Percentiles rank a stretch among this genome's conserved stretches.
phyloP scores from a whole-genome alignment of 805 yeast species.

The Saccharomycopsis sp. region DNA sequence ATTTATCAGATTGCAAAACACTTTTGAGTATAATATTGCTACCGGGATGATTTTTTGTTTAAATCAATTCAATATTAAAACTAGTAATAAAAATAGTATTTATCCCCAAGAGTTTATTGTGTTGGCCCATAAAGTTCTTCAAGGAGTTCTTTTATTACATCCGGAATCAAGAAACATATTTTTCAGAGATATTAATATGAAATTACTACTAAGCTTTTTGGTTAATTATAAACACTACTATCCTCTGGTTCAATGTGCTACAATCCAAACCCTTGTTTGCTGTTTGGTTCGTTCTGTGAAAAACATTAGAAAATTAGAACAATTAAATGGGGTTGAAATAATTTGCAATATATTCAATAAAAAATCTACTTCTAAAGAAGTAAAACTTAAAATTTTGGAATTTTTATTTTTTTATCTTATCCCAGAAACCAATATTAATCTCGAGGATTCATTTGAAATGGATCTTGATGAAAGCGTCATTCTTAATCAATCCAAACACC shows the following conservation, averaged over 20 bases:
- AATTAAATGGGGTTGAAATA: conserved; percentile 40
- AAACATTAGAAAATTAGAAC: conserved; percentile 52
- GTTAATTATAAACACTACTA: conserved; percentile 14
- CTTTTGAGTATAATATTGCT: conserved; percentile 41
- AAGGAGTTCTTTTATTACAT: conserved; percentile 53
- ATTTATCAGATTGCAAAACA: conserved; percentile 40
- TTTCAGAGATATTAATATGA: conserved; percentile 31
- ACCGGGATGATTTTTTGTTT: conserved; percentile 26
- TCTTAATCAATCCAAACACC: conserved; percentile 13
- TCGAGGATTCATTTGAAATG: conserved; percentile 15
- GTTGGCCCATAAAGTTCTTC: conserved; percentile 32
- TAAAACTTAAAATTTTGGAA: conserved; percentile 56
- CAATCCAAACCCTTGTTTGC: conserved; percentile 47
- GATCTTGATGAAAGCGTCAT: conserved; percentile 16
- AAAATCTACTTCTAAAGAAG: conserved; percentile 34
- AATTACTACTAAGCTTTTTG: conserved; percentile 10
- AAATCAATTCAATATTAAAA: conserved; percentile 19
- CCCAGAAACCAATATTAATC: conserved; percentile 37
- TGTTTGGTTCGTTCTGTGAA: conserved; percentile 44
- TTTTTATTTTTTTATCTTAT: conserved; percentile 58
- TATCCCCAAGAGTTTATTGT: conserved; percentile 19
- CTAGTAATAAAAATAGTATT: conserved; percentile 14
- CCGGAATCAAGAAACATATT: conserved; percentile 43
- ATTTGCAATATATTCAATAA: conserved; percentile 37
- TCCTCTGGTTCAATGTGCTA: conserved; percentile 26